Percentiles rank a stretch among this genome's conserved stretches.
Evolutionary conservation across 129 eudicot species (phyloP).

Genomic region (Flaveria brownii): DNA sequence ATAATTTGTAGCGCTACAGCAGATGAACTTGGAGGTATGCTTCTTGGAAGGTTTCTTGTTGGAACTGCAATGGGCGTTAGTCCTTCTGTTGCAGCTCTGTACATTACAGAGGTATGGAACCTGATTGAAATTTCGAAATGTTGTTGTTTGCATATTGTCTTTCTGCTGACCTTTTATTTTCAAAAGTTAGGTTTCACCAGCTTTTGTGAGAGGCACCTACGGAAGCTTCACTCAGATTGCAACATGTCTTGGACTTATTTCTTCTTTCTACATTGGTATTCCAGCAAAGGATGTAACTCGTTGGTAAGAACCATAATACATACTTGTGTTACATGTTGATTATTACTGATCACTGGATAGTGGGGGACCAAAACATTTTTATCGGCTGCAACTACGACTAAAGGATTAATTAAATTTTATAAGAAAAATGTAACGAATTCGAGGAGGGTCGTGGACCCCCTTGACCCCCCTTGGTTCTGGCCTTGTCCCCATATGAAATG

Average conservation of each 20-base stretch:
- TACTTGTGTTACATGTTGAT: no score
- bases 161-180: constrained; percentile 25
- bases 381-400: no score
- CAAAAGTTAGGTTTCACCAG: constrained; percentile 75
- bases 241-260: constrained; percentile 82
- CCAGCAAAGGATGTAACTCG: constrained; percentile 70
- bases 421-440: no score
- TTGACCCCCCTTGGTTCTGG: not conserved
- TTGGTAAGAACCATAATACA: constrained; percentile 56
- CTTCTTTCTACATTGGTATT: constrained; percentile 71
- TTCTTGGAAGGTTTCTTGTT: constrained; percentile 80
- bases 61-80: constrained; percentile 88
- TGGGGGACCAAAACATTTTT: no score
- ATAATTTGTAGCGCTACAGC: constrained; percentile 66
- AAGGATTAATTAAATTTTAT: no score
- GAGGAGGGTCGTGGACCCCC: no score
- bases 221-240: constrained; percentile 91
- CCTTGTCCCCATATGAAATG: not conserved
- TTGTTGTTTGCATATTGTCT: constrained; percentile 2
- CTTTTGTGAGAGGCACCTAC: constrained; percentile 85
- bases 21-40: constrained; percentile 67
- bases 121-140: not conserved
- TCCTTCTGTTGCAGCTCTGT: constrained; percentile 90
- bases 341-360: not conserved
- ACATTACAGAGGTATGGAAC: constrained; percentile 72